Conservation (phyloP, 306 rosid species). For the Cicer bijugum region DNA sequence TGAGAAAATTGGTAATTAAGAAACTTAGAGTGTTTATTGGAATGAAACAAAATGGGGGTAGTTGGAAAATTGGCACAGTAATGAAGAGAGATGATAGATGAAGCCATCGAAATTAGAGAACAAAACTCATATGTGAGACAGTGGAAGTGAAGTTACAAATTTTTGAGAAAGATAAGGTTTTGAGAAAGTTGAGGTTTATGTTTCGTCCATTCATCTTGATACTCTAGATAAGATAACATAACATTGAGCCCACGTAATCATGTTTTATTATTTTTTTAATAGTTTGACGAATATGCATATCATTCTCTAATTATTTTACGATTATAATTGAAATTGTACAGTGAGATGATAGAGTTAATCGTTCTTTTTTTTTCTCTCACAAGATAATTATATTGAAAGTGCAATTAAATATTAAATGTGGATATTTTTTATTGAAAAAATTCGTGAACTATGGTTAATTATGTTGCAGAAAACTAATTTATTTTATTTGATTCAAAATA, state of each 20-base stretch:
- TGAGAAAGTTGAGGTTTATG: conserved; percentile 39
- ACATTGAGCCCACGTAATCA: conserved; percentile 15
- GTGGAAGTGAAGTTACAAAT: not conserved
- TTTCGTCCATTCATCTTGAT: conserved; percentile 49
- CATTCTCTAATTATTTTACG: too few species aligned
- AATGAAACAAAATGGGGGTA: conserved; percentile 50
- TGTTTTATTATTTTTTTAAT: too few species aligned
- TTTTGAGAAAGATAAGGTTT: conserved; percentile 41
- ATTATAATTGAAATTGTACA: too few species aligned
- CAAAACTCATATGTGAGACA: conserved; percentile 17
- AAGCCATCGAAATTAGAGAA: conserved; percentile 62
- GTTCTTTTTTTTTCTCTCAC: not conserved
- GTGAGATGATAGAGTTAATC: too few species aligned
- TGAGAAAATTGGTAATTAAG: conserved; percentile 50
- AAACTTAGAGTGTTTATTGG: conserved; percentile 47
- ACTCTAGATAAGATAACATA: conserved; percentile 43
- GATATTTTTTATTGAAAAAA: too few species aligned
- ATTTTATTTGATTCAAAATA: too few species aligned
- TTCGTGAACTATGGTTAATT: too few species aligned
- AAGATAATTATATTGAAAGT: not conserved
- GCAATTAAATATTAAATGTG: too few species aligned
- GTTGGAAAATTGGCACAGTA: conserved; percentile 50
- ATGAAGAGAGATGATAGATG: conserved; percentile 62
- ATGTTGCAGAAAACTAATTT: too few species aligned
- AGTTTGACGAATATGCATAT: too few species aligned